Conservation (phyloP, 345 rosid species). For the Erysimum cheiranthoides region DNA sequence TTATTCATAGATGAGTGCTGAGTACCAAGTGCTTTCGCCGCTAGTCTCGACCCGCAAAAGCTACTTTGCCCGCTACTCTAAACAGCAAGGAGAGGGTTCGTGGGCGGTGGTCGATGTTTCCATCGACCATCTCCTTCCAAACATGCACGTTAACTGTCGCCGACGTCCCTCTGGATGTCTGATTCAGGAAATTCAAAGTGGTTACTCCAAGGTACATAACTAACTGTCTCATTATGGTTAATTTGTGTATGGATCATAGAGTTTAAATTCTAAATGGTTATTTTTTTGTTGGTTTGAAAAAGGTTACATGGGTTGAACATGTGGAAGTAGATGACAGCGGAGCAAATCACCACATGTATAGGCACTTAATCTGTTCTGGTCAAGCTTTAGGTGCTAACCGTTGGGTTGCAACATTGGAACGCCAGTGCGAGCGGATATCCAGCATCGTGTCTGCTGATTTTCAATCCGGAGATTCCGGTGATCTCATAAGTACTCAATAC, state of each 20-base stretch:
- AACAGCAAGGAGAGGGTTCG: constrained; percentile 70
- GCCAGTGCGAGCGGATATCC: constrained; percentile 83
- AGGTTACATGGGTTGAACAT: constrained; percentile 97
- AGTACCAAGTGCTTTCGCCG: constrained; percentile 78
- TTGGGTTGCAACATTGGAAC: constrained; percentile 81
- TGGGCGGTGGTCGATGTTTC: constrained; percentile 99
- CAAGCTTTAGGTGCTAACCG: constrained; percentile 89
- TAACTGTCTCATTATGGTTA: background rate
- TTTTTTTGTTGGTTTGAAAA: constrained; percentile 20
- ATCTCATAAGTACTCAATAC: constrained; percentile 43
- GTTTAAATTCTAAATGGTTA: background rate
- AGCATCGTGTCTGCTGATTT: constrained; percentile 65
- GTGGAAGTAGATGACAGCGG: constrained; percentile 88
- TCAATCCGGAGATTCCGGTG: constrained; percentile 61
- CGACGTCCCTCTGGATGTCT: constrained; percentile 92
- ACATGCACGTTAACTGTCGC: constrained; percentile 56
- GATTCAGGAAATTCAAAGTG: constrained; percentile 79
- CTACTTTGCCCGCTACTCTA: constrained; percentile 77
- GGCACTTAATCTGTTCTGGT: constrained; percentile 65
- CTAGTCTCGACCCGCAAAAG: constrained; percentile 79
- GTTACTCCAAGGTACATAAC: constrained; percentile 70
- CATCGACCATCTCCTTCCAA: constrained; percentile 69
- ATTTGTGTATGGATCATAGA: background rate
- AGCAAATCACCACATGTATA: constrained; percentile 64
- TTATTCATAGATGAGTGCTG: constrained; percentile 77